Evolutionary conservation across 108 stramenopile species (phyloP), one percentile per base, ranked within the genome.

Genomic region (Pseudonitzschia pungens): DNA sequence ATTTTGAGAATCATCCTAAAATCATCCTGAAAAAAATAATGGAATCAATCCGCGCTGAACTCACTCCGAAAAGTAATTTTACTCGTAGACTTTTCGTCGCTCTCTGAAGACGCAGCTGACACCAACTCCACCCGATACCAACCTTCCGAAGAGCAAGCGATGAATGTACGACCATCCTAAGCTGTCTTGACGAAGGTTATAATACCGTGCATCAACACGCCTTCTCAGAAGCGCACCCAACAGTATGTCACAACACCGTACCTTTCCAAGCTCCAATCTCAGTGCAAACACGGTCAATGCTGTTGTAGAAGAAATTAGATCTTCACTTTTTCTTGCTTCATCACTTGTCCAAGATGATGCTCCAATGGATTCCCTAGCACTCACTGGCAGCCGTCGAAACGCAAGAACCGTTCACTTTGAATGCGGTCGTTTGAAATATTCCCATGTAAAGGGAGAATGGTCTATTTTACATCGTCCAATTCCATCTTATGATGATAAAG

Each of bases 401-500:
- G 12, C 21, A 67, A 67, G 44, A 9, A 44, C 66, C 9, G 26
- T 67, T 48, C 66, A 48, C 14, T 67, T 67, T 67, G 66, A 67
- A 29, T 67, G 66, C 28, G 66, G 66, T 26, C 66, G 66, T 48
- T 4, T 67, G 44, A 67, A 67, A 67, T 67, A 67, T 29, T 67
- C 66, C 28, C 66, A 67, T 24, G 66, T 67, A 2, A 67, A 67
- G 43, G 0, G 44, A 50, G 45, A 67, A 50, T 67, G 66, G 66
- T 0, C 0, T 28, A 48, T 67, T 29, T 41, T 32, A 22, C 66
- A 67, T 50, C 42, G 44, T 50, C 43, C 66, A 45, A 48, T 67
- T 51, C 0, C 43, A 24, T 45, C 45, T 18, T 67, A 12, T 10
- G 24, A 67, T 10, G 36, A 48, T 48, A 20, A 22, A 1, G 64